phyloP scores from a whole-genome alignment of 2,329 filamentous ascomycete genomes.

The Diaporthe amygdali region DNA sequence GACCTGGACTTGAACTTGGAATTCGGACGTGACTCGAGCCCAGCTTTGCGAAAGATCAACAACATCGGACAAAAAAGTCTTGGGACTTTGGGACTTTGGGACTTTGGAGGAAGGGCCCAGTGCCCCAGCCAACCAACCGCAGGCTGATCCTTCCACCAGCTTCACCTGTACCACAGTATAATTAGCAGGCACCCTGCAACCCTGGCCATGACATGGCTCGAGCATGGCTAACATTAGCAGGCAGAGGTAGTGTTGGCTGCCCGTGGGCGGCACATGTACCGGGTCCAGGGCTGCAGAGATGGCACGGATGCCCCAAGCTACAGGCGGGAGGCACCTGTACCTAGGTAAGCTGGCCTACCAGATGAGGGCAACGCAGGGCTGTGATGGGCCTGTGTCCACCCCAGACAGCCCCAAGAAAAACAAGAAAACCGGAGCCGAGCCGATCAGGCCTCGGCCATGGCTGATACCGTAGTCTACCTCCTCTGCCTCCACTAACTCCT shows the following conservation, averaged over 20 bases:
- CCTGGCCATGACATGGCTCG: not conserved
- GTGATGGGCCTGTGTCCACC: not conserved
- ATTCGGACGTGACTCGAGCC: constrained; percentile 8
- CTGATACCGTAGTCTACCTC: not conserved
- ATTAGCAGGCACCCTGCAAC: not conserved
- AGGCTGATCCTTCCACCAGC: constrained; percentile 20
- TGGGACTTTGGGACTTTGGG: not conserved
- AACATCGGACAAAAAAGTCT: constrained; percentile 9
- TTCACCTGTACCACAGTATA: constrained; percentile 9
- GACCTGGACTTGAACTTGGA: too few relatives aligned
- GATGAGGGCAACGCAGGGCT: not conserved
- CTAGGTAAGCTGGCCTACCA: not conserved
- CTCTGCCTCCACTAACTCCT: too few relatives aligned
- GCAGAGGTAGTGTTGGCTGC: too few relatives aligned
- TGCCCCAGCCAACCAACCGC: constrained; percentile 15
- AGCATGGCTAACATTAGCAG: too few relatives aligned
- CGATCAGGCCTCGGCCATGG: not conserved
- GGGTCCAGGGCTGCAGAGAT: constrained; percentile 8
- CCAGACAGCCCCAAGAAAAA: not conserved
- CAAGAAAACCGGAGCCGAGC: not conserved
- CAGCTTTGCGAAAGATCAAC: constrained; percentile 5
- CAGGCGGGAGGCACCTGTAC: not conserved
- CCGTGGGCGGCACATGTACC: constrained; percentile 9
- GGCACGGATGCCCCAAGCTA: constrained; percentile 9
- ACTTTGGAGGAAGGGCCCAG: not conserved